A percentile compares a stretch with the other conserved stretches of the same genome.
phyloP scores from a whole-genome alignment of 495 filamentous ascomycete genomes.

The Aspergillus saccharolyticus region DNA sequence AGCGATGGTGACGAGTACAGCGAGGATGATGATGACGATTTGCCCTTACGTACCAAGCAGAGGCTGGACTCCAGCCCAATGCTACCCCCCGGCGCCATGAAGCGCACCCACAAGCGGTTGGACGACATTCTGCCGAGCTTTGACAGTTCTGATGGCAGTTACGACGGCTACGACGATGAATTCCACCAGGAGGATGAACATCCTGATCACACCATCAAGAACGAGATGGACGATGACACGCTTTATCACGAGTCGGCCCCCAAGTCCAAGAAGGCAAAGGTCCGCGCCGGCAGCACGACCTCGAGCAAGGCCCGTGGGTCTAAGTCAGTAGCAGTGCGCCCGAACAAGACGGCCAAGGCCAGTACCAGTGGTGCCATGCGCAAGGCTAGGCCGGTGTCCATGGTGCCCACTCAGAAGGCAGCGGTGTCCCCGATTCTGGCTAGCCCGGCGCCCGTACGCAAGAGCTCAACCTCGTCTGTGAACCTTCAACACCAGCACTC shows the following conservation, averaged over 20 bases:
- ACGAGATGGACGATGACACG: constrained; percentile 45
- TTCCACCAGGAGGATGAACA: constrained; percentile 52
- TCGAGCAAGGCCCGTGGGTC: constrained; percentile 31
- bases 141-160: constrained; percentile 70
- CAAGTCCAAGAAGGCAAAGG: constrained; percentile 44
- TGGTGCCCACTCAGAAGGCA: constrained; percentile 35
- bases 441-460: constrained; percentile 67
- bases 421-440: constrained; percentile 61
- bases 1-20: constrained; percentile 73
- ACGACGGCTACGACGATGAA: constrained; percentile 48
- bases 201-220: constrained; percentile 52
- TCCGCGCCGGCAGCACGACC: constrained; percentile 27
- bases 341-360: constrained; percentile 43
- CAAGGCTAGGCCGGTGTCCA: constrained; percentile 54
- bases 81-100: constrained; percentile 45
- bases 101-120: constrained; percentile 51
- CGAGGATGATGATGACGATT: constrained; percentile 62
- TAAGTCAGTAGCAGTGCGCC: constrained; percentile 37
- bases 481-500: constrained; percentile 55
- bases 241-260: constrained; percentile 38
- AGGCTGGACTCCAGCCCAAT: constrained; percentile 56
- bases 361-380: constrained; percentile 33
- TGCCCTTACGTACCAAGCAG: constrained; percentile 56
- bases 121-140: constrained; percentile 61
- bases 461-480: constrained; percentile 63